Conservation (phyloP, 2,329 filamentous ascomycete species). For the Neonectria magnoliae region DNA sequence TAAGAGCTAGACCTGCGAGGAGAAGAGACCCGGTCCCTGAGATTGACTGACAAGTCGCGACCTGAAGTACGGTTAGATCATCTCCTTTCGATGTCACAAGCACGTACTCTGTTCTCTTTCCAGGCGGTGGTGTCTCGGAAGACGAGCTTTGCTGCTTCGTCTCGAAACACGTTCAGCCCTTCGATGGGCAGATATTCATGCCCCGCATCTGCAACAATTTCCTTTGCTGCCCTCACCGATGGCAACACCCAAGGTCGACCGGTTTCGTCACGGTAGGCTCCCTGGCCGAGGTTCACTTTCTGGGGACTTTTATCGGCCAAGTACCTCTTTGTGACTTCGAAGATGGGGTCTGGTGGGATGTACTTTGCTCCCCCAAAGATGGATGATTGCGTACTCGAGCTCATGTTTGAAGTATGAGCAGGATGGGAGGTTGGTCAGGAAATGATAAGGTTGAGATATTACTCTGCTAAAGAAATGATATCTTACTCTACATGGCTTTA, state of each 20-base stretch:
- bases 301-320: conserved; percentile 42
- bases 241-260: conserved; percentile 53
- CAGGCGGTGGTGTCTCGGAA: conserved; percentile 42
- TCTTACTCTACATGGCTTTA: not conserved
- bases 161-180: conserved; percentile 46
- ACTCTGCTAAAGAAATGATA: not conserved
- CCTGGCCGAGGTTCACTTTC: conserved; percentile 53
- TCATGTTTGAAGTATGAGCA: conserved; percentile 13
- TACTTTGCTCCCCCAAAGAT: conserved; percentile 37
- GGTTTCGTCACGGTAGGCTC: conserved; percentile 52
- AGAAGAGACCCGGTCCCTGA: conserved; percentile 54
- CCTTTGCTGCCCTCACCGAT: conserved; percentile 43
- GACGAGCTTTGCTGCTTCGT: conserved; percentile 45
- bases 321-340: conserved; percentile 48
- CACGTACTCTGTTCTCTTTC: conserved; percentile 44
- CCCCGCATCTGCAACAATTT: conserved; percentile 31
- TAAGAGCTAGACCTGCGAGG: conserved; percentile 46
- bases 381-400: conserved; percentile 1
- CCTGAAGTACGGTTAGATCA: conserved; percentile 20
- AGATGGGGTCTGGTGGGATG: conserved; percentile 47
- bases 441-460: too few species aligned
- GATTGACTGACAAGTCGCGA: conserved; percentile 50
- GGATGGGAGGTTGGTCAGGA: not conserved
- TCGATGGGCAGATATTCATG: conserved; percentile 53
- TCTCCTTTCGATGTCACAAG: not conserved